Evolutionary conservation across 78 protist genomes (phyloP).

Genomic region (Planoprotostelium fungivorum): DNA sequence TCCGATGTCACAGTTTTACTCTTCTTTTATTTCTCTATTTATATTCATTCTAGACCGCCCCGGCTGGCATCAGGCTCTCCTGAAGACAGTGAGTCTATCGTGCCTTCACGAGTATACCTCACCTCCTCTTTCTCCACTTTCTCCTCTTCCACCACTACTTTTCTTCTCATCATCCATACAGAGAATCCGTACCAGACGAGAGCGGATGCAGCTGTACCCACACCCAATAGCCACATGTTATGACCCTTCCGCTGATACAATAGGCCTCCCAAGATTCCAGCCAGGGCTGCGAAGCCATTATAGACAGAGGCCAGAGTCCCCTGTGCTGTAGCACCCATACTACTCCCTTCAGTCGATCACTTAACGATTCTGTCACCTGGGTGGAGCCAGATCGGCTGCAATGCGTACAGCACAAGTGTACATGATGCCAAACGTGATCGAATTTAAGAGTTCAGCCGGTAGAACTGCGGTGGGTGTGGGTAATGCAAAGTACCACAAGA

Average conservation of each 20-base stretch:
- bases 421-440: neutral
- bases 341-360: neutral
- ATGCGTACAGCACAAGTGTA: slow-evolving; percentile 1
- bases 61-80: no score
- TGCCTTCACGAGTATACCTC: neutral
- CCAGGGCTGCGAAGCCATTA: neutral
- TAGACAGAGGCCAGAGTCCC: neutral
- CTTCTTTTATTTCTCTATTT: no score
- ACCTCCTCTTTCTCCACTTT: neutral
- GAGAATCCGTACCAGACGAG: neutral
- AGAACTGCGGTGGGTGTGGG: neutral
- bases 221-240: neutral
- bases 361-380: neutral
- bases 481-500: neutral
- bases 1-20: no score
- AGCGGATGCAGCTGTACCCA: neutral
- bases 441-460: neutral
- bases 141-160: neutral
- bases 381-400: neutral
- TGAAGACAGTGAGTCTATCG: no score
- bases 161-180: neutral
- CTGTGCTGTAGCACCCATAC: neutral
- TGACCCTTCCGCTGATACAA: neutral
- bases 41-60: no score
- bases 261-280: neutral